Evolutionary conservation across 2,329 filamentous ascomycete genomes (phyloP).

Genomic region (Epichloe amarillans): DNA sequence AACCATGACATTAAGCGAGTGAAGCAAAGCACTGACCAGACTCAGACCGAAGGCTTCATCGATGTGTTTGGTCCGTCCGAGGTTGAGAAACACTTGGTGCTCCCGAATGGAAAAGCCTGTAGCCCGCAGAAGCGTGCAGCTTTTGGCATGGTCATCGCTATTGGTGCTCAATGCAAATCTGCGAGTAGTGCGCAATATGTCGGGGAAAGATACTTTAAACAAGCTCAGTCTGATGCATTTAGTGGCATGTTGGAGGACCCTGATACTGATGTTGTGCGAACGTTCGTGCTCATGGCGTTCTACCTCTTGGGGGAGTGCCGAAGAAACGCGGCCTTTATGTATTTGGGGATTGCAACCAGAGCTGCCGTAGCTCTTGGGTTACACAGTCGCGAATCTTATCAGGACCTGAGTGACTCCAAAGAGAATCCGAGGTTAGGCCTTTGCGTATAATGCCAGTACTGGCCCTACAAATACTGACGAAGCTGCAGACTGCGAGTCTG

Average conservation of each 20-base stretch:
- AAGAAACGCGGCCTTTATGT: slow-evolving; percentile 49
- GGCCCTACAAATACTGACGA: background rate
- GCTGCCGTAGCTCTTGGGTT: slow-evolving; percentile 44
- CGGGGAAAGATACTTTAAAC: slow-evolving; percentile 14
- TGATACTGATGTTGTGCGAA: slow-evolving; percentile 37
- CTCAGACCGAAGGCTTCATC: slow-evolving; percentile 20
- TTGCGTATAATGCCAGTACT: background rate
- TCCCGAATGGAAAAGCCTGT: slow-evolving; percentile 2
- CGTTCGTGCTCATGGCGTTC: slow-evolving; percentile 43
- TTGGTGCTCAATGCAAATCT: slow-evolving; percentile 18
- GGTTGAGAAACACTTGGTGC: slow-evolving; percentile 13
- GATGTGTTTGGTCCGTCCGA: slow-evolving; percentile 19
- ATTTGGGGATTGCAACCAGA: slow-evolving; percentile 43
- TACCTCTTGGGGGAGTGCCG: slow-evolving; percentile 48
- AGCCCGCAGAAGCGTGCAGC: slow-evolving; percentile 15
- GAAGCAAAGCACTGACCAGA: slow-evolving; percentile 3
- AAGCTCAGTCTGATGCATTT: slow-evolving; percentile 14
- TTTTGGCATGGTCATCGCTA: slow-evolving; percentile 20
- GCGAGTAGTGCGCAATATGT: slow-evolving; percentile 22
- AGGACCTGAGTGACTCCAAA: slow-evolving; percentile 8
- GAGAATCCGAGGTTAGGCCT: slow-evolving; percentile 12
- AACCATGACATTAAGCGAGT: background rate
- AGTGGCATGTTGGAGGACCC: slow-evolving; percentile 31
- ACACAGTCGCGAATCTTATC: slow-evolving; percentile 26
- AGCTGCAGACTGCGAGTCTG: slow-evolving; percentile 20